These are phyloP conservation scores for Murraya paniculata DNA, from an alignment of 345 rosid species.

Conservation along the genomic window DNA sequence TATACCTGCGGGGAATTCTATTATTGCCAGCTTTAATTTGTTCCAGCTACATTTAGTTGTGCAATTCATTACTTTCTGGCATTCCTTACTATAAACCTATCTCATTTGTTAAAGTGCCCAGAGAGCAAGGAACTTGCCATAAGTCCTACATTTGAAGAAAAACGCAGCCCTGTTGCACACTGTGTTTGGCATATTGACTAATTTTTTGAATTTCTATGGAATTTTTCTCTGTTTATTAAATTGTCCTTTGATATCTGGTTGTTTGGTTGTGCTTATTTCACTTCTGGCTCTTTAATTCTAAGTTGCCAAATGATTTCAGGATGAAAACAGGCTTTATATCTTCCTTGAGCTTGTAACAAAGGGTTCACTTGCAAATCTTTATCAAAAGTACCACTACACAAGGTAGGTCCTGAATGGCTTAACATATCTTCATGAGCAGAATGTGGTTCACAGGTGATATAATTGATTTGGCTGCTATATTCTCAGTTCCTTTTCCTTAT, in stretches of 20 bases:
- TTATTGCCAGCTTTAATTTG: background rate
- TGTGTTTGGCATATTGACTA: background rate
- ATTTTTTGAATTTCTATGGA: background rate
- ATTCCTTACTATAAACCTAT: background rate
- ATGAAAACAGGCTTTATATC: slow-evolving; percentile 65
- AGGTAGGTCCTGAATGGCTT: slow-evolving; percentile 76
- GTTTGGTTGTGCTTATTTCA: background rate
- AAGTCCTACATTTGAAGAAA: background rate
- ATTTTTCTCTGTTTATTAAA: background rate
- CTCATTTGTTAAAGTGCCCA: background rate
- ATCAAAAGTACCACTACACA: slow-evolving; percentile 62
- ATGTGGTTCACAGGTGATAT: slow-evolving; percentile 68
- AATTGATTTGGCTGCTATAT: background rate
- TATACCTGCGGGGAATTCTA: too few relatives aligned
- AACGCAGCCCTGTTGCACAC: background rate
- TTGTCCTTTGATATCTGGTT: background rate
- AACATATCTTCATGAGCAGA: slow-evolving; percentile 72
- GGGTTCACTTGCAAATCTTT: slow-evolving; percentile 70
- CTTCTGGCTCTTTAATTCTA: background rate
- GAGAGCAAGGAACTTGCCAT: background rate
- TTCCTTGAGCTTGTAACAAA: slow-evolving; percentile 76
- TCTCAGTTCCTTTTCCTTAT: background rate
- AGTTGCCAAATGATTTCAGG: slow-evolving; percentile 40
- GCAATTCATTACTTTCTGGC: too few relatives aligned
- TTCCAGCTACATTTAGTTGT: too few relatives aligned